Conservation (phyloP, 257 asterid species). For the Lycium ferocissimum region DNA sequence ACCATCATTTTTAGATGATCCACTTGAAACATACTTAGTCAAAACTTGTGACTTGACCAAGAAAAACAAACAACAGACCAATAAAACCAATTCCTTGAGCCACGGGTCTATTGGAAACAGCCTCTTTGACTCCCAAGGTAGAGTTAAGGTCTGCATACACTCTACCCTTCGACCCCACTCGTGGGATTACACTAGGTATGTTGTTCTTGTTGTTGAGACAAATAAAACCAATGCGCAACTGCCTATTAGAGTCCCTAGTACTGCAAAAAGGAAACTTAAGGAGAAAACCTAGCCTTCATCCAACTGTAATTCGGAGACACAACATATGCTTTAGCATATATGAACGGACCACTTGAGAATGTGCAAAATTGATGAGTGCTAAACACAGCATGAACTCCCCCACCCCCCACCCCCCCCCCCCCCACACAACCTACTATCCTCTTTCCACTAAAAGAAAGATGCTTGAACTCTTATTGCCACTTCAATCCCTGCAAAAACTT, state of each 20-base stretch:
- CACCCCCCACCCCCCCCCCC: too few species aligned
- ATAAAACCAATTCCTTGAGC: neutral
- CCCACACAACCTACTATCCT: neutral
- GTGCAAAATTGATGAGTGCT: neutral
- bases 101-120: too few species aligned
- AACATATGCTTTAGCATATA: conserved; percentile 1
- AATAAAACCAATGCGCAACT: neutral
- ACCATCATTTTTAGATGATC: conserved; percentile 7
- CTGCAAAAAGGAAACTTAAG: neutral
- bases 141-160: too few species aligned
- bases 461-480: neutral
- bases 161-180: too few species aligned
- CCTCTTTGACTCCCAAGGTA: too few species aligned
- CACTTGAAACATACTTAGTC: neutral
- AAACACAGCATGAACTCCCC: neutral
- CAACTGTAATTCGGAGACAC: neutral
- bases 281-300: conserved; percentile 5
- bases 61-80: neutral
- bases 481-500: neutral
- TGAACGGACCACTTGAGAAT: neutral
- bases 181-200: too few species aligned
- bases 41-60: conserved; percentile 7
- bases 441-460: conserved; percentile 14
- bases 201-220: neutral
- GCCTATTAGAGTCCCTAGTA: neutral